A percentile compares a stretch with the other conserved stretches of the same genome.
phyloP scores from a whole-genome alignment of 768 basidiomycete genomes.

The Cyclocybe aegerita region DNA sequence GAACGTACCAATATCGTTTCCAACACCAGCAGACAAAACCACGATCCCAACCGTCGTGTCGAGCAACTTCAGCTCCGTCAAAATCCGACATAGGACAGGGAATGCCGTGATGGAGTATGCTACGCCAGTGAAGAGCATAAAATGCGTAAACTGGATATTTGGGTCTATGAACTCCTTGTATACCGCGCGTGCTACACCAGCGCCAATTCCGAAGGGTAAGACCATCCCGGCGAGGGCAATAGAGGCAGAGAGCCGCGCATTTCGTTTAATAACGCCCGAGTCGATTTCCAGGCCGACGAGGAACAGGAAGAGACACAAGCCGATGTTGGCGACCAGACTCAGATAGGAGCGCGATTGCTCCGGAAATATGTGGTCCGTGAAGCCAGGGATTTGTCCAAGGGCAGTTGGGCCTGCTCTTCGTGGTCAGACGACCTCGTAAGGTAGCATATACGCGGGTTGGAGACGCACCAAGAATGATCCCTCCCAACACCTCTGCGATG shows the following conservation, averaged over 20 bases:
- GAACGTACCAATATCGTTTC: conserved; percentile 66
- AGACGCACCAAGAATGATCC: conserved; percentile 74
- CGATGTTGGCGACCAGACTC: conserved; percentile 86
- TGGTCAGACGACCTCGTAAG: too few species aligned
- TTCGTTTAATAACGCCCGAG: conserved; percentile 69
- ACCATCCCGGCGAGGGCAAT: conserved; percentile 84
- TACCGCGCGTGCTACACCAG: conserved; percentile 59
- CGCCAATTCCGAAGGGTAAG: conserved; percentile 86
- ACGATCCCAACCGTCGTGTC: conserved; percentile 92
- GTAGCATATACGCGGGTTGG: too few species aligned
- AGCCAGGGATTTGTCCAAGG: conserved; percentile 81
- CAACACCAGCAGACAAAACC: conserved; percentile 90
- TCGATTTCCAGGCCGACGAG: conserved; percentile 95
- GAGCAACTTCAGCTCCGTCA: conserved; percentile 88
- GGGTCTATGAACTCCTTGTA: conserved; percentile 75
- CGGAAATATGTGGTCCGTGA: conserved; percentile 86
- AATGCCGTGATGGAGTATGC: conserved; percentile 89
- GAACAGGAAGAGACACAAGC: conserved; percentile 86
- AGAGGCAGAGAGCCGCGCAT: conserved; percentile 62
- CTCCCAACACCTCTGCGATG: conserved; percentile 82
- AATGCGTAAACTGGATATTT: conserved; percentile 75
- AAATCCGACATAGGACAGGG: conserved; percentile 82
- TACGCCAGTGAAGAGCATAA: conserved; percentile 93
- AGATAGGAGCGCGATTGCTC: conserved; percentile 69
- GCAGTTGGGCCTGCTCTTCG: conserved; percentile 44